These are phyloP conservation scores for Hysterium pulicare DNA, from an alignment of 2,329 filamentous ascomycete species.

Conservation along the genomic window DNA sequence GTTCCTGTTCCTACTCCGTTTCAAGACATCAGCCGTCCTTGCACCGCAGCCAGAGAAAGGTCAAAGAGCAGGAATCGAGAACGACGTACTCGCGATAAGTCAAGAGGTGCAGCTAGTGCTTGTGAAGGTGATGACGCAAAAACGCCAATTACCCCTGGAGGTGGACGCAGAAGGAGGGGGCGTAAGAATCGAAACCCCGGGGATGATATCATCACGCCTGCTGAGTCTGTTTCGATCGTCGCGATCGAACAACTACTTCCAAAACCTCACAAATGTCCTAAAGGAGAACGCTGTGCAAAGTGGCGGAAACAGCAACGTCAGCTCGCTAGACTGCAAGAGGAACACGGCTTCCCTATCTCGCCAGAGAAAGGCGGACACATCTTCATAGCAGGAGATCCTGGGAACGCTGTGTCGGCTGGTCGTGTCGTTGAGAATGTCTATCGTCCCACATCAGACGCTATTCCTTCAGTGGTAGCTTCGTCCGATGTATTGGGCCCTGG, in stretches of 20 bases:
- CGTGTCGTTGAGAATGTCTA: constrained; percentile 54
- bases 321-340: constrained; percentile 69
- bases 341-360: constrained; percentile 64
- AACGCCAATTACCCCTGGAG: constrained; percentile 31
- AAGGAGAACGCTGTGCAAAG: constrained; percentile 81
- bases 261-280: constrained; percentile 78
- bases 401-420: constrained; percentile 64
- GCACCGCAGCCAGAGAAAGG: constrained; percentile 33
- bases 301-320: constrained; percentile 77
- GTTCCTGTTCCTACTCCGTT: constrained; percentile 47
- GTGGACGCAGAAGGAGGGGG: constrained; percentile 36
- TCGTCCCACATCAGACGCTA: constrained; percentile 69
- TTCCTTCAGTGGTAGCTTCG: constrained; percentile 82
- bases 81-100: constrained; percentile 8
- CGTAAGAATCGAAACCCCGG: constrained; percentile 36
- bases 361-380: constrained; percentile 64
- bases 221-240: constrained; percentile 85
- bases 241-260: constrained; percentile 87
- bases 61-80: constrained; percentile 31
- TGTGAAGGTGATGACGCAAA: constrained; percentile 23
- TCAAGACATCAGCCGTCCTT: constrained; percentile 46
- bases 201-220: constrained; percentile 69
- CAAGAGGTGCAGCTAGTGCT: no score
- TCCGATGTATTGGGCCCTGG: constrained; percentile 82
- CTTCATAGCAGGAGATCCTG: constrained; percentile 73